A percentile compares a stretch with the other conserved stretches of the same genome.
Evolutionary conservation across 2,329 filamentous ascomycete species (phyloP).

Genomic region (Cadophora gregata): DNA sequence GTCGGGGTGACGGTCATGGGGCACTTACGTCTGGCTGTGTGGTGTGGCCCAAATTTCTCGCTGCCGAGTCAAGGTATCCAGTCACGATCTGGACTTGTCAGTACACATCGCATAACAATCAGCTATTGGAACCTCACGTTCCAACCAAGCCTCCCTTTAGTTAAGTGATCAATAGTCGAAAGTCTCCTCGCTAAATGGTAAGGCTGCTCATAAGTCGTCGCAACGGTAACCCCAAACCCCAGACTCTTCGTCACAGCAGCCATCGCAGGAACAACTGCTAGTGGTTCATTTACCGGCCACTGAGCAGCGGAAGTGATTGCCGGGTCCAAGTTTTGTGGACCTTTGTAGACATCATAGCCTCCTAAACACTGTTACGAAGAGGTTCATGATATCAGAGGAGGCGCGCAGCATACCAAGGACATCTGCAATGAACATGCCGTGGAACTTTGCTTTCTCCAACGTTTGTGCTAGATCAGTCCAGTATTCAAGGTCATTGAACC

Average conservation of each 20-base stretch:
- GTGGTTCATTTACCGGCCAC: constrained; percentile 71
- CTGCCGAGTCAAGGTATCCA: constrained; percentile 69
- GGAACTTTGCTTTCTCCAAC: constrained; percentile 65
- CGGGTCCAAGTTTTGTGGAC: constrained; percentile 53
- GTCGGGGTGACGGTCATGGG: no score
- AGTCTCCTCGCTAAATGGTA: constrained; percentile 69
- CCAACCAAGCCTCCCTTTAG: constrained; percentile 56
- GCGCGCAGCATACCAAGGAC: constrained; percentile 55
- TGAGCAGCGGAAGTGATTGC: constrained; percentile 67
- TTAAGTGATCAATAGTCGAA: constrained; percentile 69
- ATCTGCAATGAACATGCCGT: constrained; percentile 70
- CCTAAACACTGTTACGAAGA: not conserved
- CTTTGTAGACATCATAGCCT: constrained; percentile 68
- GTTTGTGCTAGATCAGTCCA: constrained; percentile 65
- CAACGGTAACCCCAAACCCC: constrained; percentile 68
- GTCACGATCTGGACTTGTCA: constrained; percentile 55
- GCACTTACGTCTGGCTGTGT: constrained; percentile 51
- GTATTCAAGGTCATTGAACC: constrained; percentile 65
- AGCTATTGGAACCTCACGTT: constrained; percentile 50
- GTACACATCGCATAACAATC: no score
- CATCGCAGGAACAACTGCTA: constrained; percentile 68
- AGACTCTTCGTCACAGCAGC: constrained; percentile 68
- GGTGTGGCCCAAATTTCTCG: constrained; percentile 62
- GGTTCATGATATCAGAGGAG: not conserved
- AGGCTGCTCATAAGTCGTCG: constrained; percentile 71